Evolutionary conservation across 441 rosid genomes (phyloP).

Genomic region (Hypseocharis bilobata): DNA sequence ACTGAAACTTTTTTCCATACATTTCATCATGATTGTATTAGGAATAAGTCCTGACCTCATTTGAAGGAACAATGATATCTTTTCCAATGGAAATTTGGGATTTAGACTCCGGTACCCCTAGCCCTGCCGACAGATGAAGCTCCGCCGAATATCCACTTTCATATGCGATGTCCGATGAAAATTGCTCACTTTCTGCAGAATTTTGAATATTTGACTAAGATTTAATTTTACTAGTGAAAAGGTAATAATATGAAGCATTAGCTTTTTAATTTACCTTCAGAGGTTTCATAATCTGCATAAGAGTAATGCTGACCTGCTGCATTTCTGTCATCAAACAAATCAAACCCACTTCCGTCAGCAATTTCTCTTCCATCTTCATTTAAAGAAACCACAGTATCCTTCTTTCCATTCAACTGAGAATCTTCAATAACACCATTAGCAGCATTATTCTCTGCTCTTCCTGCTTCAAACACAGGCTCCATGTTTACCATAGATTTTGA

Average conservation of each 20-base stretch:
- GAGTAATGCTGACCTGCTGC: constrained; percentile 12
- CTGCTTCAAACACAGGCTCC: neutral
- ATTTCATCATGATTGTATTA: neutral
- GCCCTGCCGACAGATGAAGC: constrained; percentile 21
- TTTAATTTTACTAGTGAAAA: neutral
- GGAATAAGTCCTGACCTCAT: constrained; percentile 31
- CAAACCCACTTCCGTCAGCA: constrained; percentile 22
- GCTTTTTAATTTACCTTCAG: constrained; percentile 30
- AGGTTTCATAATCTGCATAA: constrained; percentile 7
- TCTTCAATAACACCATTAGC: constrained; percentile 1
- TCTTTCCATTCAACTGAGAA: constrained; percentile 3
- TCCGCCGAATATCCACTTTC: constrained; percentile 15
- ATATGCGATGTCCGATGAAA: constrained; percentile 8
- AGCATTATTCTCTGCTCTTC: neutral
- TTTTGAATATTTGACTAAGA: neutral
- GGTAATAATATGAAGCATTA: neutral
- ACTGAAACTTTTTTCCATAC: no score
- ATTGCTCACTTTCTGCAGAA: constrained; percentile 22
- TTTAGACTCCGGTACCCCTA: constrained; percentile 20
- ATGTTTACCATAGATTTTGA: neutral
- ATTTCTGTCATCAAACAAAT: constrained; percentile 13
- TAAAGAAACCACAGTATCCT: constrained; percentile 10
- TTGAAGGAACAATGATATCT: constrained; percentile 20
- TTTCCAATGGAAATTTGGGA: constrained; percentile 16
- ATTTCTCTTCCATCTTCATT: constrained; percentile 25